A percentile compares a stretch with the other conserved stretches of the same genome.
phyloP scores from a whole-genome alignment of 345 rosid species.

The Streptanthus diversifolius region DNA sequence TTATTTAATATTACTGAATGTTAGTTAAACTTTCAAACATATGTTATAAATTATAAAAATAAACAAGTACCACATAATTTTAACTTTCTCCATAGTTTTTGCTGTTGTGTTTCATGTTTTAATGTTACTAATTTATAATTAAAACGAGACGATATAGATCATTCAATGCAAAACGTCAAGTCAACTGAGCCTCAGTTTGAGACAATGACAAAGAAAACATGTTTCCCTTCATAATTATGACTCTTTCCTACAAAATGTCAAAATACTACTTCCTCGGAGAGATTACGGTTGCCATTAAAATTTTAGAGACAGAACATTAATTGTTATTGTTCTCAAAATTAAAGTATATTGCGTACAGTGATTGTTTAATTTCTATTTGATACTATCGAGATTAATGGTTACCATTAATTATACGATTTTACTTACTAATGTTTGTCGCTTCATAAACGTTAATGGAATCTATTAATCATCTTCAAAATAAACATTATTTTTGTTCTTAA shows the following conservation, averaged over 20 bases:
- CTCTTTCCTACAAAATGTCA: background rate
- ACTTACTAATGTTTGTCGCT: background rate
- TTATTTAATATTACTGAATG: too few relatives aligned
- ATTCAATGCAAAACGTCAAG: background rate
- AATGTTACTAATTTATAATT: background rate
- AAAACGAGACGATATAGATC: background rate
- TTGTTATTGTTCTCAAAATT: background rate
- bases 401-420: background rate
- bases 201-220: background rate
- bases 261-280: background rate
- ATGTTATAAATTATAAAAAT: too few relatives aligned
- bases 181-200: background rate
- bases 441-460: background rate
- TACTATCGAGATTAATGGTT: background rate
- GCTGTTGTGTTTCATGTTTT: background rate
- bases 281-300: background rate
- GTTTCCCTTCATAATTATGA: background rate
- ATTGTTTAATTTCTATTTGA: background rate
- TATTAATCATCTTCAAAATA: background rate
- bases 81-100: too few relatives aligned
- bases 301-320: slow-evolving; percentile 13
- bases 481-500: background rate
- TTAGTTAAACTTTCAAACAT: too few relatives aligned
- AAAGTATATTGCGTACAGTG: background rate
- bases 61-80: too few relatives aligned